Base-by-base conservation (phyloP, 768 basidiomycete genomes). In the Gyrodon lividus region DNA sequence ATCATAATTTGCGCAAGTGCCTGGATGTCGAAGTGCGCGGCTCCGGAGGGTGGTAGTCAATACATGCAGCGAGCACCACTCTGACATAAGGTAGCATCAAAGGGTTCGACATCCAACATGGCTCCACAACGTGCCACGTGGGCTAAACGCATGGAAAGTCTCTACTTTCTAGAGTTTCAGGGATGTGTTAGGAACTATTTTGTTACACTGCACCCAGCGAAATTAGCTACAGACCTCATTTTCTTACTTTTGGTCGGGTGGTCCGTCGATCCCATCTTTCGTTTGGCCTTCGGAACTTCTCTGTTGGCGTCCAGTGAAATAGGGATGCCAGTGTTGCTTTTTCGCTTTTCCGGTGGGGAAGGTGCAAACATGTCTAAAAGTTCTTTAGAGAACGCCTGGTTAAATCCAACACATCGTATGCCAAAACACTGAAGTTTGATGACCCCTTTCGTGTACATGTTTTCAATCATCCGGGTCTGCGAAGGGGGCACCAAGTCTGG, bases 1-100 rank as follows among this genome's bases (percentile, higher is more conserved):
- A 69, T 30, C 59, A 81, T 43, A 71, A 82, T 59, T 66, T 93
- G 48, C 74, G 78, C 48, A 89, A 89, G 64, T 90, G 89, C 61
- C 65, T 92, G 37, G 81, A 87, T 6, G 68, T 78, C 43, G 62
- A 74, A 45, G 74, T 83, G 8, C 69, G 80, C 55, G 72, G 74
- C 16, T 48, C 50, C 12, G 50, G 43, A 43, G 24, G 43, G 31
- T 51, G 20, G 26, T 65, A 46, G 42, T 40, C n/a, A 9, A 14
- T 24, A 4, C 16, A 24, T 26, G 26, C 31, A 31, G 13, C 31
- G 13, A 31, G 12, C 31, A 5, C 13, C 10, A 31, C 5, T 5
- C 13, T 12, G 10, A 14, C 13, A 31, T 31, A 9, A 12, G 31
- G 13, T 31, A 31, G 13, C 31, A 14, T 31, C 31, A 31, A 14